Evolutionary conservation across 371 early-diverging fungal species (phyloP).

Genomic region (Rhizopus arrhizus): DNA sequence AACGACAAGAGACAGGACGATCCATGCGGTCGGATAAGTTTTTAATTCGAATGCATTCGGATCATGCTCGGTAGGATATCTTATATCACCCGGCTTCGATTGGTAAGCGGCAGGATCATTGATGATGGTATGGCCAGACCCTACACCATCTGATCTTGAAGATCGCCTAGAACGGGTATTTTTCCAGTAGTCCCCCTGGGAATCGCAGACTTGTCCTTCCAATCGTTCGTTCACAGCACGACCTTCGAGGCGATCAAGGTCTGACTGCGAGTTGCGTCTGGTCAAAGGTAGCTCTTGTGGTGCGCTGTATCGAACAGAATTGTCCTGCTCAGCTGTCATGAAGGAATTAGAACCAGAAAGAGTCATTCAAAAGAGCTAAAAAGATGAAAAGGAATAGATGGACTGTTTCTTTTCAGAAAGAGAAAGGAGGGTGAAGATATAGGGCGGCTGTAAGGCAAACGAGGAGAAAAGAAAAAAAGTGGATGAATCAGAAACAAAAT

Average conservation of each 20-base stretch:
- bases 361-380: too few species aligned
- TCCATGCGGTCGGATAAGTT: conserved; percentile 46
- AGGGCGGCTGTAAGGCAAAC: too few species aligned
- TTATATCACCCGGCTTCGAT: background rate
- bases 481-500: too few species aligned
- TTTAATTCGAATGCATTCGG: conserved; percentile 11
- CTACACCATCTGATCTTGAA: conserved; percentile 3
- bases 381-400: too few species aligned
- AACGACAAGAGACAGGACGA: conserved; percentile 37
- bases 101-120: conserved; percentile 10
- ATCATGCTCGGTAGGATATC: background rate
- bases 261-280: too few species aligned
- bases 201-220: background rate
- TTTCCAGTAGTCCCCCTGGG: background rate
- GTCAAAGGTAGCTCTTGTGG: too few species aligned
- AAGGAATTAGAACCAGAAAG: too few species aligned
- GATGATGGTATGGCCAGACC: conserved; percentile 14
- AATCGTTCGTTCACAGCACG: background rate
- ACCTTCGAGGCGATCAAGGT: background rate
- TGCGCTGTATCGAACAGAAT: too few species aligned
- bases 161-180: background rate
- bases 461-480: too few species aligned
- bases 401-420: too few species aligned
- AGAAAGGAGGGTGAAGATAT: too few species aligned
- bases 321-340: too few species aligned